Evolutionary conservation across 1,284 basidiomycete species (phyloP).

Genomic region (Flammula alnicola): DNA sequence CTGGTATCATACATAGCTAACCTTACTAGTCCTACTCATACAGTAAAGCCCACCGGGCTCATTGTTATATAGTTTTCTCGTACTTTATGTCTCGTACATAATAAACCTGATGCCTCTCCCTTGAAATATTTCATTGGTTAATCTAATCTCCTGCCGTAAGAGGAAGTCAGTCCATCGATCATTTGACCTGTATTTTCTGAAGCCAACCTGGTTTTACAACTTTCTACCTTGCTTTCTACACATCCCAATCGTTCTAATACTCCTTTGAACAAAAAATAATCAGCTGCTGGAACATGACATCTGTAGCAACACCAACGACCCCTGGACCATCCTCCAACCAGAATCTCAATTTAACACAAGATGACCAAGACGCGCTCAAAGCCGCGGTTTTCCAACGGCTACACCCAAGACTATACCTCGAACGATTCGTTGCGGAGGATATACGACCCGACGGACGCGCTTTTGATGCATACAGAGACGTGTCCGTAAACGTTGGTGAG

Average conservation of each 20-base stretch:
- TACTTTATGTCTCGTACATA: too few species aligned
- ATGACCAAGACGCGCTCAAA: conserved; percentile 47
- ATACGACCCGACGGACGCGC: conserved; percentile 78
- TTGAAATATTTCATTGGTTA: background rate
- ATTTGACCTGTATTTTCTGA: conserved; percentile 37
- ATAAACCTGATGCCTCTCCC: too few species aligned
- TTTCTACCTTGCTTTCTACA: too few species aligned
- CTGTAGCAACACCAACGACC: background rate
- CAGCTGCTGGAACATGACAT: background rate
- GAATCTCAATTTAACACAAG: conserved; percentile 25
- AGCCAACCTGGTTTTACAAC: background rate
- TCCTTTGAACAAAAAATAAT: background rate
- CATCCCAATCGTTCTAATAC: too few species aligned
- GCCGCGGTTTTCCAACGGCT: conserved; percentile 82
- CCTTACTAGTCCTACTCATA: too few species aligned
- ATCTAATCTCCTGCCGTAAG: conserved; percentile 7
- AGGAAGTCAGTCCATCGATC: background rate
- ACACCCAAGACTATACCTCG: conserved; percentile 81
- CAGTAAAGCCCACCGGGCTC: too few species aligned
- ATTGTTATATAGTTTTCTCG: too few species aligned
- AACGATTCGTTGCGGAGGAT: conserved; percentile 75
- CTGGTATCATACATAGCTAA: too few species aligned
- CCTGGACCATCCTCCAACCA: conserved; percentile 6
- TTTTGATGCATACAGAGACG: conserved; percentile 66
- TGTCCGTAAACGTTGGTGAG: conserved; percentile 76